These are phyloP conservation scores for Trichoderma breve DNA, from an alignment of 2,329 filamentous ascomycete species.

Conservation along the genomic window DNA sequence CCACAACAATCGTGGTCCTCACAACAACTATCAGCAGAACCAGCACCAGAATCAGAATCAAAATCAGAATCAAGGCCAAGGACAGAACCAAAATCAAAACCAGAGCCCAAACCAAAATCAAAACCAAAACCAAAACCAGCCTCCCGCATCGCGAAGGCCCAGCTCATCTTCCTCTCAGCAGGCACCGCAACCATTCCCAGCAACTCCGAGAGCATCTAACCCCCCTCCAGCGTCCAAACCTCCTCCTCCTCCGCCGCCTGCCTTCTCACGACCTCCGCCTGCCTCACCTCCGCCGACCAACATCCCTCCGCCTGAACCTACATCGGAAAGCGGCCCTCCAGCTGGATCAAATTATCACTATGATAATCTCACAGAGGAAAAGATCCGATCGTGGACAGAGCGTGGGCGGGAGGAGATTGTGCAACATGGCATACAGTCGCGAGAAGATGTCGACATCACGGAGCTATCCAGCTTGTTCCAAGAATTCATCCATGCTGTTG, in stretches of 20 bases:
- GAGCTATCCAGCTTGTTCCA: constrained; percentile 74
- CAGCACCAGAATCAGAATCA: not conserved
- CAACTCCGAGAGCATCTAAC: constrained; percentile 22
- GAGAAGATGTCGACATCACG: constrained; percentile 64
- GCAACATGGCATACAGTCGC: constrained; percentile 61
- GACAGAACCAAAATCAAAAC: constrained; percentile 11
- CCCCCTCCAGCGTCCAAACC: constrained; percentile 26
- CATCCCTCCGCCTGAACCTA: constrained; percentile 25
- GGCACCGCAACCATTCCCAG: constrained; percentile 23
- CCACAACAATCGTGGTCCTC: constrained; percentile 30
- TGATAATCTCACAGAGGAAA: constrained; percentile 69
- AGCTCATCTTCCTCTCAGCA: constrained; percentile 25
- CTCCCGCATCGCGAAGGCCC: constrained; percentile 23
- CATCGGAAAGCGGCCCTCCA: constrained; percentile 33
- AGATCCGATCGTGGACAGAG: constrained; percentile 64
- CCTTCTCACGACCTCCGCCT: constrained; percentile 25
- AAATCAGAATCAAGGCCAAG: constrained; percentile 6
- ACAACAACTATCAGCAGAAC: constrained; percentile 24
- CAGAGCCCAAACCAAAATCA: constrained; percentile 23
- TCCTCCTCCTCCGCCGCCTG: constrained; percentile 24
- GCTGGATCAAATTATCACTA: constrained; percentile 62
- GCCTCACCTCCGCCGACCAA: constrained; percentile 24
- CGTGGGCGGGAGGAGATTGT: constrained; percentile 66
- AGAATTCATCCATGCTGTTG: constrained; percentile 74
- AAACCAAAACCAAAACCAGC: constrained; percentile 14